phyloP scores from a whole-genome alignment of 2,329 filamentous ascomycete genomes.

The Fusarium denticulatum region DNA sequence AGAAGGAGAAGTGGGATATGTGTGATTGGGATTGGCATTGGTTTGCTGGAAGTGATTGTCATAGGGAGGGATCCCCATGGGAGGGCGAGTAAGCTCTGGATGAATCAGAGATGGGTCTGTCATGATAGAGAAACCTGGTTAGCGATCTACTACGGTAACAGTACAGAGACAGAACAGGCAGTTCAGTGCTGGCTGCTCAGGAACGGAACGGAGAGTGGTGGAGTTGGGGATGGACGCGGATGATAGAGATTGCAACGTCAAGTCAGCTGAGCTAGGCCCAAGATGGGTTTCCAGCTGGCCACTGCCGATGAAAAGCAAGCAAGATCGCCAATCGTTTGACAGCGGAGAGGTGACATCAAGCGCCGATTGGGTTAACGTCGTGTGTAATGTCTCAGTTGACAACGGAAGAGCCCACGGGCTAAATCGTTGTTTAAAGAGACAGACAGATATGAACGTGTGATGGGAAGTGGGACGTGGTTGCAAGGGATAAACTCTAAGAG shows the following conservation, averaged over 20 bases:
- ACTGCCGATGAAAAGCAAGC: constrained; percentile 36
- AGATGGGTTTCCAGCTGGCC: constrained; percentile 38
- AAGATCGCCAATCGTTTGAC: constrained; percentile 34
- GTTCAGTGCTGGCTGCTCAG: constrained; percentile 10
- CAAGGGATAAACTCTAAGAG: constrained; percentile 44
- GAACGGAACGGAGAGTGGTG: constrained; percentile 11
- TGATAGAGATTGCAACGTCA: constrained; percentile 14
- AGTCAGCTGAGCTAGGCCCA: constrained; percentile 28
- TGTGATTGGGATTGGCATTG: constrained; percentile 47
- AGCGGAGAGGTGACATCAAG: constrained; percentile 25
- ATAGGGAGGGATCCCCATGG: constrained; percentile 58
- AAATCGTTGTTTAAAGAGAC: constrained; percentile 27
- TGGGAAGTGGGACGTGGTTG: constrained; percentile 57
- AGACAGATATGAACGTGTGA: constrained; percentile 8
- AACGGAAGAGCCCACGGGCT: constrained; percentile 15
- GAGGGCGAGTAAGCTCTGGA: constrained; percentile 61
- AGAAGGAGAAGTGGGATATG: constrained; percentile 71
- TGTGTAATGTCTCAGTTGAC: constrained; percentile 43
- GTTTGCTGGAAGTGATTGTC: constrained; percentile 59
- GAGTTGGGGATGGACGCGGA: constrained; percentile 17
- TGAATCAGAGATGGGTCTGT: constrained; percentile 68
- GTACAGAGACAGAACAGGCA: not conserved
- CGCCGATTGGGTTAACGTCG: constrained; percentile 27
- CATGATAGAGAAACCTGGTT: constrained; percentile 45
- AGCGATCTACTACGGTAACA: constrained; percentile 43